Percentiles rank a stretch among this genome's conserved stretches.
phyloP scores from a whole-genome alignment of 176 grass and related monocot genomes.

The Urochloa ruziziensis region DNA sequence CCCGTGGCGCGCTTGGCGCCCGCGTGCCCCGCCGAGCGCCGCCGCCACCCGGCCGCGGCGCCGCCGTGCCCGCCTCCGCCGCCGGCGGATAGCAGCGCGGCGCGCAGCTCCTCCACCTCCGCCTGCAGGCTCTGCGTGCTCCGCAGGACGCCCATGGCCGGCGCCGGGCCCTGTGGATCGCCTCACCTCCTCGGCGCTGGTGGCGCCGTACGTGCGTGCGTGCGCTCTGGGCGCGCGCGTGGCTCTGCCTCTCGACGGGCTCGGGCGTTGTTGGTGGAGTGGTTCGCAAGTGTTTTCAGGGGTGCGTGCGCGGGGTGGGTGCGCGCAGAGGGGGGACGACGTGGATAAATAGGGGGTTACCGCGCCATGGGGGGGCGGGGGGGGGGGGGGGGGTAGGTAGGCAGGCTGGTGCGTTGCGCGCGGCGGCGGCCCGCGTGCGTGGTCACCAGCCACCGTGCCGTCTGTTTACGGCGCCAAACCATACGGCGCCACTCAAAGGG shows the following conservation, averaged over 20 bases:
- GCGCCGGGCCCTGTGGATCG: too few relatives aligned
- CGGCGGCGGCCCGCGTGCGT: neutral
- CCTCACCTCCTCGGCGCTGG: neutral
- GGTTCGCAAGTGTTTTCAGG: neutral
- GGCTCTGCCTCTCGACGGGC: too few relatives aligned
- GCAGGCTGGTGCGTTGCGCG: neutral
- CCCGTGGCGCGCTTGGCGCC: conserved; percentile 33
- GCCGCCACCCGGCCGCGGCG: conserved; percentile 17
- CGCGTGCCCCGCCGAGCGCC: conserved; percentile 24
- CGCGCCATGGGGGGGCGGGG: neutral
- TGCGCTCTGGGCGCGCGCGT: too few relatives aligned
- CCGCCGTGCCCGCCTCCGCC: neutral
- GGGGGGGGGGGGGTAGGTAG: neutral
- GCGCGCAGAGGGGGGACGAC: neutral
- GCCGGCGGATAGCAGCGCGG: conserved; percentile 29
- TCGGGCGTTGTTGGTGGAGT: too few relatives aligned
- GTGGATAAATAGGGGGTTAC: conserved; percentile 40
- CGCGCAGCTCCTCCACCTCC: conserved; percentile 87
- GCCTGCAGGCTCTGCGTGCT: conserved; percentile 86
- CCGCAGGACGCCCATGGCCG: conserved; percentile 64
- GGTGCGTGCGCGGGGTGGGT: neutral
- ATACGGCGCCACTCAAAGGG: too few relatives aligned
- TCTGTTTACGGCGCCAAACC: too few relatives aligned
- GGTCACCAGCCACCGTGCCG: neutral
- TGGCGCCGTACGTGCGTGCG: too few relatives aligned